These are phyloP conservation scores for Leccinum angustisporum DNA, from an alignment of 1,284 basidiomycete genomes.

Conservation along the genomic window DNA sequence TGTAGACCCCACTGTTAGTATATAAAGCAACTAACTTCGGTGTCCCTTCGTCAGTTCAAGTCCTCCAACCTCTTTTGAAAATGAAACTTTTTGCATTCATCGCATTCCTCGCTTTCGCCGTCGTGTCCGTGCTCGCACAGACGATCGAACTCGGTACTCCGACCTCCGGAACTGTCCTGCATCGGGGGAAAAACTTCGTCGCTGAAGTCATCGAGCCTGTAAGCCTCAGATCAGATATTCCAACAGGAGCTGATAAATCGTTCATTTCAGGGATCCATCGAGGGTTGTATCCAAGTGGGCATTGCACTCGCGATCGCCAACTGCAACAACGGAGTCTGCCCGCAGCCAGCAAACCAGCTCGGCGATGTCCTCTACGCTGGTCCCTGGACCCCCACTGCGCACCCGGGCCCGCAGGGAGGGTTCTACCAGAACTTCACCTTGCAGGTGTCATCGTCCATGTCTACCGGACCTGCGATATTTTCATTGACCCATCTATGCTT, in stretches of 20 bases:
- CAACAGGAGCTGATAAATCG: neutral
- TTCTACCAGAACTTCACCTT: slow-evolving; percentile 34
- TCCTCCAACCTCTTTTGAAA: neutral
- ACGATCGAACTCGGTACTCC: slow-evolving; percentile 25
- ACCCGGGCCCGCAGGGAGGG: slow-evolving; percentile 13
- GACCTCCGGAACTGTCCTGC: neutral
- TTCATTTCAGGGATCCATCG: neutral
- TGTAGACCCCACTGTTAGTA: neutral
- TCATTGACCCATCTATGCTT: slow-evolving; percentile 34
- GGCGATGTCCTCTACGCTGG: neutral
- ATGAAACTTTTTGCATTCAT: slow-evolving; percentile 21
- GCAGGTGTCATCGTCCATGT: slow-evolving; percentile 11
- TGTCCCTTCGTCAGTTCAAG: neutral
- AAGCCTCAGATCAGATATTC: neutral
- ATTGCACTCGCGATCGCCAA: neutral
- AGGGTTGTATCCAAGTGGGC: neutral
- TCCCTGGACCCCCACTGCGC: neutral
- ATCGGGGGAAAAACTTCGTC: neutral
- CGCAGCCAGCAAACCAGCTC: neutral
- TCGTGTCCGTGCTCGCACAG: slow-evolving; percentile 22
- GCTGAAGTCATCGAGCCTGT: neutral
- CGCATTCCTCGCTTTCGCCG: slow-evolving; percentile 10
- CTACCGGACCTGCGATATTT: slow-evolving; percentile 28
- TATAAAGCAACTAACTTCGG: neutral
- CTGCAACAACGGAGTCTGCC: neutral